These are phyloP conservation scores for Cryptosporidium tyzzeri DNA, from an alignment of 169 alveolate species.

Conservation along the genomic window DNA sequence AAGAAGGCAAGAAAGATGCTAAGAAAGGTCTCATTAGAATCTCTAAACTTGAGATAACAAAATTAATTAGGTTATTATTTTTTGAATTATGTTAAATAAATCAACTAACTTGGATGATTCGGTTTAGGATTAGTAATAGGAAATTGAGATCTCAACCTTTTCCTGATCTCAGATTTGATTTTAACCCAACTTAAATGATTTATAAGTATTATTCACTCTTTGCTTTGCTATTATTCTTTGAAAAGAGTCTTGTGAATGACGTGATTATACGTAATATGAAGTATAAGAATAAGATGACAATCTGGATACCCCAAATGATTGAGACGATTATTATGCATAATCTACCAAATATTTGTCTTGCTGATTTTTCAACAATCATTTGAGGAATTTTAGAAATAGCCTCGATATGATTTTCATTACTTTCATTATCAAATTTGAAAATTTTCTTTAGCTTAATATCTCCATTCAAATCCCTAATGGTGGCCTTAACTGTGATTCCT, in stretches of 20 bases:
- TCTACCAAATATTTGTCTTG: slow-evolving; percentile 6
- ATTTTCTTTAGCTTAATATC: background rate
- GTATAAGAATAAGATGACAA: background rate
- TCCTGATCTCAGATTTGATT: background rate
- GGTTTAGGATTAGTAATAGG: background rate
- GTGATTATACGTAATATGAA: background rate
- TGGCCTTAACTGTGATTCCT: background rate
- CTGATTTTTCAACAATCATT: slow-evolving; percentile 17
- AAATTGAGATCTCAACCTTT: background rate
- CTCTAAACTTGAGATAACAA: slow-evolving; percentile 14
- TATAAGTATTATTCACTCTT: background rate
- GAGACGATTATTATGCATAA: slow-evolving; percentile 1
- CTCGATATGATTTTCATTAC: slow-evolving; percentile 22
- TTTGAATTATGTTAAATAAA: background rate
- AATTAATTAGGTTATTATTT: background rate
- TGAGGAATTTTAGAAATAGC: slow-evolving; percentile 19
- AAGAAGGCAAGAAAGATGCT: slow-evolving; percentile 68
- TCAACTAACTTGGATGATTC: background rate
- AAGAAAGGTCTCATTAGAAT: slow-evolving; percentile 54
- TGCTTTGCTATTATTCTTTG: background rate
- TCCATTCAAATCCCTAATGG: slow-evolving; percentile 49
- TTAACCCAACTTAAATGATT: background rate
- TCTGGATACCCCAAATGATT: slow-evolving; percentile 18
- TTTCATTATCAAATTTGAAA: slow-evolving; percentile 3
- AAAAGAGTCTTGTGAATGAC: background rate